phyloP scores from a whole-genome alignment of 2,329 filamentous ascomycete genomes.

The Lachnellula occidentalis region DNA sequence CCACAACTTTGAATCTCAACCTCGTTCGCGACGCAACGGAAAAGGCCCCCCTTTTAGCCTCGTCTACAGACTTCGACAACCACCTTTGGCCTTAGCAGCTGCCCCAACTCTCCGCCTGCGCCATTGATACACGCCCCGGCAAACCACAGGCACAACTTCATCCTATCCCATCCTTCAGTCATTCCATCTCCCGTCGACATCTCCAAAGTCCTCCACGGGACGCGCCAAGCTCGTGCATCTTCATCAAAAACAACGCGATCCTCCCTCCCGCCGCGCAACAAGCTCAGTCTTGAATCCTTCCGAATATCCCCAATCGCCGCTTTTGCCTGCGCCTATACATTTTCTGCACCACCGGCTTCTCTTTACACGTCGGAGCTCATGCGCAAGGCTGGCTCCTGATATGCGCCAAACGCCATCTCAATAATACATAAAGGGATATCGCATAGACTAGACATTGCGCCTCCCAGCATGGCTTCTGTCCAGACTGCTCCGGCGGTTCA shows the following conservation, averaged over 20 bases:
- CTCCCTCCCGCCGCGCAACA: slow-evolving; percentile 20
- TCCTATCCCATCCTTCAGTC: not conserved
- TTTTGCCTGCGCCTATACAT: slow-evolving; percentile 14
- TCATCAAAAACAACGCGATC: slow-evolving; percentile 29
- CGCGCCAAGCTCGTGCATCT: slow-evolving; percentile 30
- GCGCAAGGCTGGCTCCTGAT: slow-evolving; percentile 32
- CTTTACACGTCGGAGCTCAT: slow-evolving; percentile 25
- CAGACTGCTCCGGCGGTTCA: slow-evolving; percentile 66
- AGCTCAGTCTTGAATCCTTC: slow-evolving; percentile 3
- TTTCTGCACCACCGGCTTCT: slow-evolving; percentile 11
- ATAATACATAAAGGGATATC: slow-evolving; percentile 13
- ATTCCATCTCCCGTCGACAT: slow-evolving; percentile 17
- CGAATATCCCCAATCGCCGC: slow-evolving; percentile 5
- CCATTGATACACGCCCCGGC: not conserved
- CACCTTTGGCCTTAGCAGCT: not conserved
- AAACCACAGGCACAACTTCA: not conserved
- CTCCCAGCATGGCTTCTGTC: slow-evolving; percentile 67
- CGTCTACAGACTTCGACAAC: not conserved
- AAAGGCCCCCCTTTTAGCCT: not conserved
- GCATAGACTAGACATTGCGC: slow-evolving; percentile 8
- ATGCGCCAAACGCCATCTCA: slow-evolving; percentile 26
- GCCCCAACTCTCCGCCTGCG: not conserved
- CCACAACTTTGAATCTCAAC: not conserved
- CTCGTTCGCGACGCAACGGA: not conserved
- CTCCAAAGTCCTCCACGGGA: slow-evolving; percentile 11